Conservation (phyloP, 352 stramenopile genomes). For the Phytophthora europaea region DNA sequence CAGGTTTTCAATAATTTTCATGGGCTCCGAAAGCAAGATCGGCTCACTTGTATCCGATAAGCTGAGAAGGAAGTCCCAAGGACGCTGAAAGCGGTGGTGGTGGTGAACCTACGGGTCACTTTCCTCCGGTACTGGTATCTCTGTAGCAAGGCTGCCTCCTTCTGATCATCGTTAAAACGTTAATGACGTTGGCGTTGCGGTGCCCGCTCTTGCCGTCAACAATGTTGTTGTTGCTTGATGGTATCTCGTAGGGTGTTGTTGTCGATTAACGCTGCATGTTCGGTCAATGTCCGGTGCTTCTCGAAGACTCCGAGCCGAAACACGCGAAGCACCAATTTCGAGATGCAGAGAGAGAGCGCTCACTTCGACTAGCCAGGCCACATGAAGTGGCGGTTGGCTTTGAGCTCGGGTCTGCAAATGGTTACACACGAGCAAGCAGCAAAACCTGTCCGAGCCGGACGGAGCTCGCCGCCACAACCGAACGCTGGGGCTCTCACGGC, state of each 20-base stretch:
- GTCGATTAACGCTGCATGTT: conserved; percentile 19
- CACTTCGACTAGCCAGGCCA: conserved; percentile 26
- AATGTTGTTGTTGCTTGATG: no score
- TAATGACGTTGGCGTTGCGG: background rate
- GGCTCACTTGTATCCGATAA: background rate
- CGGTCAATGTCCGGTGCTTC: background rate
- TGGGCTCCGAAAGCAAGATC: conserved; percentile 4
- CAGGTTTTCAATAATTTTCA: conserved; percentile 32
- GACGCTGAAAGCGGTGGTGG: conserved; percentile 8
- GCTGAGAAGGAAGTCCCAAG: background rate
- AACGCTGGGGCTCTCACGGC: conserved; percentile 19
- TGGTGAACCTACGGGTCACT: background rate
- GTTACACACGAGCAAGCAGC: conserved; percentile 5
- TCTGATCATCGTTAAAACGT: conserved; percentile 8
- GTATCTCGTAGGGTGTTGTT: background rate
- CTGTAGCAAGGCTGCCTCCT: conserved; percentile 1
- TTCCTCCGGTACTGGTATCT: background rate
- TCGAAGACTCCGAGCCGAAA: conserved; percentile 1
- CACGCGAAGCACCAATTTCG: conserved; percentile 5
- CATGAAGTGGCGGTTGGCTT: conserved; percentile 4
- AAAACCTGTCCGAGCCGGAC: conserved; percentile 24
- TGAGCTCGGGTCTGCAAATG: background rate
- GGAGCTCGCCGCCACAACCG: conserved; percentile 8
- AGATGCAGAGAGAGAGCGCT: background rate
- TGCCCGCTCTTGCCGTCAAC: background rate